Evolutionary conservation across 352 stramenopile species (phyloP), one percentile per base, ranked within the genome.

Genomic region (Pythium volutum): DNA sequence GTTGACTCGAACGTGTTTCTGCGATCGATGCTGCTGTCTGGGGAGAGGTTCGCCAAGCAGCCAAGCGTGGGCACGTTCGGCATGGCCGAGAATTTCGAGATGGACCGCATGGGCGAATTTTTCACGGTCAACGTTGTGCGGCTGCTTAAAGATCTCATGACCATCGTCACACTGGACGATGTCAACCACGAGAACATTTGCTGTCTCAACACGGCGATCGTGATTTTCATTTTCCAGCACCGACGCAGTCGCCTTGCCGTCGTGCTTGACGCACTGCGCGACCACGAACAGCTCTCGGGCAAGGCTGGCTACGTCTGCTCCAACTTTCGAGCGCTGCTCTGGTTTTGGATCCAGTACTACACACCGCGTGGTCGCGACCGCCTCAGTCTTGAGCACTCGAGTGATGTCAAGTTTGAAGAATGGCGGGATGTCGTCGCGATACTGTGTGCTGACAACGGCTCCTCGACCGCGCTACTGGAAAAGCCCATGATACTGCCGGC

Each of bases 101-200:
- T 92, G 78, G 77, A 91, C 50, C 81, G 81, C 23, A 89, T 93
- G 79, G 83, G 76, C 50, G 78, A 89, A 41, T 98, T 98, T 62
- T 56, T 98, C 55, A 71, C 77, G 22, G 68, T 93, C 3, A 97
- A 98, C 68, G 74, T 95, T 26, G 78, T 95, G 29, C 74, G 85
- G 4, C 74, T 99, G 10, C 58, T 98, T n/a, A 89, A 93, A 54
- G 88, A 98, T 74, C 87, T 99, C 43, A 96, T 98, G 83, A 91
- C 80, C 9, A 93, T 98, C 42, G 93, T 99, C n/a, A 84, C 90
- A 55, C 76, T 98, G 56, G 83, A 92, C 23, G 95, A 97, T 51
- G 91, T 98, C 63, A 98, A 98, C 65, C 95, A 99, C 70, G 95
- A 98, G 70, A 99, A 98, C 69, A 98, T 99, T 74, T 98, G 96